Base-by-base conservation (phyloP, 2,329 filamentous ascomycete genomes). In the Cryphonectria parasitica region DNA sequence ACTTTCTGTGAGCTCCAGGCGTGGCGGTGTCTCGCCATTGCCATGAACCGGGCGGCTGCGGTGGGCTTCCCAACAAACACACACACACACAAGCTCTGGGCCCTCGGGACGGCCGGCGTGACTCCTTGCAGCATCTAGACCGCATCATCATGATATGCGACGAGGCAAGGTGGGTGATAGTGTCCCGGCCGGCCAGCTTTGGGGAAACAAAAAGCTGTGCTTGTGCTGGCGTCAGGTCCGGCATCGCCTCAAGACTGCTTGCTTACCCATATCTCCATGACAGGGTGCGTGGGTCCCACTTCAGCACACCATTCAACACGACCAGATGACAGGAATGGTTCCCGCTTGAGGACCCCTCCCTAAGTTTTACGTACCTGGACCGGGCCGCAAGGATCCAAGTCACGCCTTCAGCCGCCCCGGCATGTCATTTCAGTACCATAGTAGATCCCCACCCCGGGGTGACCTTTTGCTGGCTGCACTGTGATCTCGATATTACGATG, bases 251-350 rank as follows among this genome's bases (percentile, higher is more conserved):
- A 52, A n/a, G 41, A 4, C 34, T 34, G 34, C 34, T 34, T 28
- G 25, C 34, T n/a, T n/a, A 34, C 25, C 63, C 43, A 64, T 64
- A 34, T 49, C n/a, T 45, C 28, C 43, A 25, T 49, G 43, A 64
- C 28, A 52, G 41, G 63, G 41, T 31, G 63, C n/a, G 43, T 28
- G 63, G 43, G n/a, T 45, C 43, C 39, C 41, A 34, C 28, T 49
- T 31, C 54, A 60, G 34, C 39, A 28, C 65, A 43, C 36, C 54
- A 45, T 67, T 17, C 52, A 45, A 43, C 54, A 43, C 65, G 28
- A 45, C 65, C 61, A 60, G 65, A 67, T 67, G 65, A 61, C 65
- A 64, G 63, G 54, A 34, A 64, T 52, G 41, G 54, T 11, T 58
- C 64, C 65, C 65, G 49, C 65, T 45, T 11, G 36, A 67, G 56